Base-by-base conservation (phyloP, 805 yeast genomes). In the Lachancea cidri region DNA sequence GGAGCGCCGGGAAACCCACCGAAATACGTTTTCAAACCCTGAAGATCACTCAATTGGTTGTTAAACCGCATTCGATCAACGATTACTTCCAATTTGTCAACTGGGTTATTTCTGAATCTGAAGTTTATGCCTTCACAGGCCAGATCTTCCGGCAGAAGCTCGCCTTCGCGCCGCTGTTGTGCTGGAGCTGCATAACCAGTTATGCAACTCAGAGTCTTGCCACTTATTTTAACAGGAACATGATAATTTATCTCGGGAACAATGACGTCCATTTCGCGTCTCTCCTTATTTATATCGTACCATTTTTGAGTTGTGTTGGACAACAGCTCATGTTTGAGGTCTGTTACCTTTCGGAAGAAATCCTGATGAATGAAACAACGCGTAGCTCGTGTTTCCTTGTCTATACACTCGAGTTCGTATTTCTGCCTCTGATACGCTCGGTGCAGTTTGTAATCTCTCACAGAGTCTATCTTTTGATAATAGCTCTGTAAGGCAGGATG, bases 201-300 rank as follows among this genome's bases (percentile, higher is more conserved):
- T 19, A 63, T 60, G 39, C 66, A 62, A 39, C 65, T 58, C 33
- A 63, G 37, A 1, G 68, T 57, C 39, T 57, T 57, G 29, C 56
- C 55, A 2, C 57, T 53, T 4, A 58, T 47, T 39, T 63, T 63
- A 14, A 63, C 48, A 14, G 68, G 68, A 3, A 63, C 61, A 41
- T 77, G 74, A 51, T 77, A 61, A 19, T 73, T 76, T 4, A 79
- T 68, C 15, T 75, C 79, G 4, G 64, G 65, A 5, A 59, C 61
- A n/a, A 53, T 49, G 7, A 60, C 54, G 59, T 87, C 96, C 77
- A 86, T 73, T 34, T 79, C 79, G 48, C 94, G 73, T 53, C 97
- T 73, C 60, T 93, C 98, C 54, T 82, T 79, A 63, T 88, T 89
- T 55, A 89, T 84, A 50, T 84, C 82, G 67, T 91, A 91, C 98